A percentile compares a stretch with the other conserved stretches of the same genome.
Evolutionary conservation across 2,329 filamentous ascomycete genomes (phyloP).

Genomic region (Thermothelomyces thermophilus): DNA sequence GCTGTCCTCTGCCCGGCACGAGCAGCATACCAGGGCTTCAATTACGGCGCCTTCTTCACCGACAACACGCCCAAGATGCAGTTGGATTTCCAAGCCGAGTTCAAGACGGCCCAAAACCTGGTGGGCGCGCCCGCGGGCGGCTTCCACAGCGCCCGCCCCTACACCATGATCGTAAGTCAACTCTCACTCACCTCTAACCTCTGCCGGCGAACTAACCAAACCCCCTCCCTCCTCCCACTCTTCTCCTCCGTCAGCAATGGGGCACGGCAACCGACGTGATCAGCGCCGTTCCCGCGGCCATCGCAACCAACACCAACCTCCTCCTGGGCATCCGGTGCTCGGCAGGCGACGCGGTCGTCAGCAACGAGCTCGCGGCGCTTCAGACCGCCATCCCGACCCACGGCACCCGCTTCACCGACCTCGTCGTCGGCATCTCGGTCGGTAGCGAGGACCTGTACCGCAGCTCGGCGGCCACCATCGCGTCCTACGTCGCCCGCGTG

Average conservation of each 20-base stretch:
- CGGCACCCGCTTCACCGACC: slow-evolving; percentile 55
- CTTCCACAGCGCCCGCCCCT: slow-evolving; percentile 66
- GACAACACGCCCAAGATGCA: slow-evolving; percentile 54
- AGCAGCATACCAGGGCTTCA: slow-evolving; percentile 57
- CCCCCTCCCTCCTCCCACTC: background rate
- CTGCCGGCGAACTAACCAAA: background rate
- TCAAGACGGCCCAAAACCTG: slow-evolving; percentile 58
- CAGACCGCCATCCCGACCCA: slow-evolving; percentile 62
- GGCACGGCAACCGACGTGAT: slow-evolving; percentile 60
- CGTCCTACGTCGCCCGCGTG: background rate
- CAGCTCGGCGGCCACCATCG: background rate
- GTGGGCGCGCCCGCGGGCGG: slow-evolving; percentile 49
- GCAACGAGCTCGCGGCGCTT: slow-evolving; percentile 69
- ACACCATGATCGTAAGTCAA: slow-evolving; percentile 57
- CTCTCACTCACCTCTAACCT: slow-evolving; percentile 24
- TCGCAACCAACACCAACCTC: slow-evolving; percentile 69
- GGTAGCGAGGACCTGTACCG: slow-evolving; percentile 10
- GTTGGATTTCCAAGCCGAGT: slow-evolving; percentile 63
- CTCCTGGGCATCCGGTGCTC: slow-evolving; percentile 83
- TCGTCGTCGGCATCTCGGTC: slow-evolving; percentile 77
- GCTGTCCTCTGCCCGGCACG: slow-evolving; percentile 31
- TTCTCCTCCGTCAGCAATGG: slow-evolving; percentile 42
- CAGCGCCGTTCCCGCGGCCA: slow-evolving; percentile 72
- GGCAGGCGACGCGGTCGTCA: slow-evolving; percentile 53
- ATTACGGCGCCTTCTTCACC: slow-evolving; percentile 60